These are phyloP conservation scores for Hibiscus trionum DNA, from an alignment of 345 rosid genomes.

Conservation along the genomic window DNA sequence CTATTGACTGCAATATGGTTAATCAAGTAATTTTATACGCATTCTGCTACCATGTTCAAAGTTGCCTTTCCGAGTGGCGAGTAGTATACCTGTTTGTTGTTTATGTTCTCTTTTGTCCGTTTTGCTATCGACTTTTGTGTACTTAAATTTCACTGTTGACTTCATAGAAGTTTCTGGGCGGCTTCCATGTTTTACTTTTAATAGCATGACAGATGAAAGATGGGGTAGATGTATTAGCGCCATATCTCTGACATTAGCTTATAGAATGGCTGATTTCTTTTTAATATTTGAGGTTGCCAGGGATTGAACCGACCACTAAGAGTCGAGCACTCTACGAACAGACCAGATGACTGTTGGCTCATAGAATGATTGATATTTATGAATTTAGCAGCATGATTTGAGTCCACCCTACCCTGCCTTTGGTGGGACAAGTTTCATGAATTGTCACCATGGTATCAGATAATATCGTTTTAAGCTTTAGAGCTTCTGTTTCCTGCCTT, in stretches of 20 bases:
- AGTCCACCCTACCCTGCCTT: neutral
- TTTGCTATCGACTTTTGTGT: neutral
- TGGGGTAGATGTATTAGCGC: neutral
- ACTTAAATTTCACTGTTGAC: neutral
- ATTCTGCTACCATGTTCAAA: neutral
- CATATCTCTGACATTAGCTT: neutral
- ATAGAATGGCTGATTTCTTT: neutral
- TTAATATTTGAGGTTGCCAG: neutral
- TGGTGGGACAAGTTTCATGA: neutral
- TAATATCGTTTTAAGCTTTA: neutral
- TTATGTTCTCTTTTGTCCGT: neutral
- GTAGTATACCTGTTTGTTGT: neutral
- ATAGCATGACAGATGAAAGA: neutral
- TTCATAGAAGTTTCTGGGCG: neutral
- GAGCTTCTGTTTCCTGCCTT: constrained; percentile 1
- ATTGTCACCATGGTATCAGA: neutral
- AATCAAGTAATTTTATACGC: neutral
- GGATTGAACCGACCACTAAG: neutral
- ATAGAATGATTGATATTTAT: neutral
- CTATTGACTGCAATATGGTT: neutral
- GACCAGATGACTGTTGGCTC: neutral
- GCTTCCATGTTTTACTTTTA: neutral
- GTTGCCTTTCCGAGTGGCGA: neutral
- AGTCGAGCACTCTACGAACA: neutral
- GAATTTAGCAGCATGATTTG: neutral